A percentile compares a stretch with the other conserved stretches of the same genome.
Evolutionary conservation across 2,329 filamentous ascomycete genomes (phyloP).

Genomic region (Aspergillus tamarii): DNA sequence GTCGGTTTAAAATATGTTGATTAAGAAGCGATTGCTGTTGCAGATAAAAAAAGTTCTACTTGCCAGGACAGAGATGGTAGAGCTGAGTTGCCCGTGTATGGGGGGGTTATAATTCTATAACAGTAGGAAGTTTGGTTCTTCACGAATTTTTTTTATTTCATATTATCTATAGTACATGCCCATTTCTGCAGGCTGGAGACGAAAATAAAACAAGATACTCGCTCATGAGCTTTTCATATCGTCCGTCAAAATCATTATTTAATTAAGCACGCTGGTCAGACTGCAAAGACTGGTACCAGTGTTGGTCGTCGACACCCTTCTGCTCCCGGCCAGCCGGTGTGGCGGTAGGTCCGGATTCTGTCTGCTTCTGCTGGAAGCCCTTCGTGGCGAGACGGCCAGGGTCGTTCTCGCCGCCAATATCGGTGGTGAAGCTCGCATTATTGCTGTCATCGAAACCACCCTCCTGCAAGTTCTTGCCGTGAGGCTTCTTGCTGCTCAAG

Average conservation of each 20-base stretch:
- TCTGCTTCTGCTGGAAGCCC: slow-evolving; percentile 36
- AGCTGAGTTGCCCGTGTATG: no score
- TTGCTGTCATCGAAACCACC: slow-evolving; percentile 48
- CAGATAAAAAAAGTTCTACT: no score
- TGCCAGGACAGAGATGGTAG: no score
- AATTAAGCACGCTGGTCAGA: slow-evolving; percentile 34
- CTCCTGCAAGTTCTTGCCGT: slow-evolving; percentile 56
- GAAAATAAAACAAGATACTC: slow-evolving; percentile 1
- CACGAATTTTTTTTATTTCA: not conserved
- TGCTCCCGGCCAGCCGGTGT: slow-evolving; percentile 27
- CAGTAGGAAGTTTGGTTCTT: not conserved
- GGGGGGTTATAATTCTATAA: not conserved
- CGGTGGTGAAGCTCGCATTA: slow-evolving; percentile 56
- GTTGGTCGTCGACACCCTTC: slow-evolving; percentile 28
- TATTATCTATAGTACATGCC: slow-evolving; percentile 9
- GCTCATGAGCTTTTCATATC: slow-evolving; percentile 13
- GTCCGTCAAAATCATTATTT: slow-evolving; percentile 5
- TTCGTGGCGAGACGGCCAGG: slow-evolving; percentile 54
- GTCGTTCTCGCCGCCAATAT: slow-evolving; percentile 60
- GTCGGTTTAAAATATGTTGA: no score
- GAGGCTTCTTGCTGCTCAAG: slow-evolving; percentile 46
- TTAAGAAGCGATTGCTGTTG: no score
- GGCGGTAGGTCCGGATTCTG: slow-evolving; percentile 33
- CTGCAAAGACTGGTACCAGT: slow-evolving; percentile 29
- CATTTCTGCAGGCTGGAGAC: not conserved